Evolutionary conservation across 176 grass and related monocot species (phyloP).

Genomic region (Raddia distichophylla): DNA sequence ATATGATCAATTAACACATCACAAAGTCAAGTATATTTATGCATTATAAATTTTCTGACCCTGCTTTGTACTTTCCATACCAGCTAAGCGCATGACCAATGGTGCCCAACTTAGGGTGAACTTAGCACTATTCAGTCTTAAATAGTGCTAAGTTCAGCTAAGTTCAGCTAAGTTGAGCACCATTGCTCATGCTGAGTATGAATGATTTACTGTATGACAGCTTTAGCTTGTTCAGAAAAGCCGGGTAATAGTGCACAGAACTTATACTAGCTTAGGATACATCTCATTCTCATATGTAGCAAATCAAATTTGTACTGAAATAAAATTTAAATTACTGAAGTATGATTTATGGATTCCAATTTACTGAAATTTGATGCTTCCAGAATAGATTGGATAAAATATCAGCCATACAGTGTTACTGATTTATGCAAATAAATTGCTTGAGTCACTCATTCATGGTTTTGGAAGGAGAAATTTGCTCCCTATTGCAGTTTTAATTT

Average conservation of each 20-base stretch:
- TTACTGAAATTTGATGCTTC: background rate
- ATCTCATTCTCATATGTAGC: background rate
- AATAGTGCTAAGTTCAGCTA: too few species aligned
- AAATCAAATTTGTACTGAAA: background rate
- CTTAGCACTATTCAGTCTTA: too few species aligned
- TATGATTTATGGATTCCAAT: background rate
- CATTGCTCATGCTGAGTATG: background rate
- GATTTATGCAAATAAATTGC: background rate
- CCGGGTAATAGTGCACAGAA: background rate
- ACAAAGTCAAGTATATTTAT: background rate
- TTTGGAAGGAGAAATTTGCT: background rate
- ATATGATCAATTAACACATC: background rate
- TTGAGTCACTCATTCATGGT: background rate
- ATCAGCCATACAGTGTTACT: too few species aligned
- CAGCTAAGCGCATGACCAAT: background rate
- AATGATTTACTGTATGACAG: background rate
- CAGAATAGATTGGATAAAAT: background rate
- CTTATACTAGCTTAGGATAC: too few species aligned
- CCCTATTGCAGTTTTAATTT: background rate
- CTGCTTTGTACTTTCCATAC: constrained; percentile 52
- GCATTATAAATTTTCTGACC: constrained; percentile 51
- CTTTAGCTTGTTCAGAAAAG: background rate
- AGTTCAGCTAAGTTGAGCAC: background rate
- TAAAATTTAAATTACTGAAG: background rate
- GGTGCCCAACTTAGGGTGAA: too few species aligned